Base-by-base conservation (phyloP, 2,329 filamentous ascomycete genomes). In the Colletotrichum sp. region DNA sequence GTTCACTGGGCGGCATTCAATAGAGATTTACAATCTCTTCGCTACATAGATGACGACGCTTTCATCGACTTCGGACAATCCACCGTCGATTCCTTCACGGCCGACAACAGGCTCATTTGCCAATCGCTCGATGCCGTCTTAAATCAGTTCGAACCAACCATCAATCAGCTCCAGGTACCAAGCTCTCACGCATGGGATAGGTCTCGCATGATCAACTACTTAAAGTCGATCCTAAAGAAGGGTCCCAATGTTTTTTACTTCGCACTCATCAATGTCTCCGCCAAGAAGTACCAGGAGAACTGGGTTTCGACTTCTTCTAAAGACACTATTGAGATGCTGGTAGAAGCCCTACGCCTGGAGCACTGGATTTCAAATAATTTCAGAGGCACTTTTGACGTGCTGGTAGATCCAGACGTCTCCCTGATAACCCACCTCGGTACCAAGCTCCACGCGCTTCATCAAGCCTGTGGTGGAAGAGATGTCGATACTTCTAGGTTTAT, bases 141-240 rank as follows among this genome's bases (percentile, higher is more conserved):
- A 1, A 21, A 49, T 12, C 44, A 49, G 44, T 49, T 49, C n/a
- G 44, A 49, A 49, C 44, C n/a, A 21, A n/a, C n/a, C 44, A 49
- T 49, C 44, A 49, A 49, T 7, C 44, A n/a, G 0, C 44, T 49
- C 44, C 0, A 21, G n/a, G 0, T 21, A 3, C 6, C 44, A 49
- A 49, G 44, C 3, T 49, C 44, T 6, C 6, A 3, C 0, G 44
- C 18, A 49, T 1, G 18, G 44, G 0, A n/a, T 49, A 3, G 0
- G 9, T 21, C 0, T 49, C 18, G 44, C 18, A 49, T 49, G 44
- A 3, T 49, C 2, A 12, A 21, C 10, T 49, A 49, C 44, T 21
- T 49, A 12, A 21, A 49, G 1, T 21, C n/a, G 44, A 49, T 49
- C 1, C 44, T 49, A 21, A 49, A 21, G 0, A 4, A 49, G 44